Conservation (phyloP, 23 red algal genomes). For the Gracilariopsis chorda region DNA sequence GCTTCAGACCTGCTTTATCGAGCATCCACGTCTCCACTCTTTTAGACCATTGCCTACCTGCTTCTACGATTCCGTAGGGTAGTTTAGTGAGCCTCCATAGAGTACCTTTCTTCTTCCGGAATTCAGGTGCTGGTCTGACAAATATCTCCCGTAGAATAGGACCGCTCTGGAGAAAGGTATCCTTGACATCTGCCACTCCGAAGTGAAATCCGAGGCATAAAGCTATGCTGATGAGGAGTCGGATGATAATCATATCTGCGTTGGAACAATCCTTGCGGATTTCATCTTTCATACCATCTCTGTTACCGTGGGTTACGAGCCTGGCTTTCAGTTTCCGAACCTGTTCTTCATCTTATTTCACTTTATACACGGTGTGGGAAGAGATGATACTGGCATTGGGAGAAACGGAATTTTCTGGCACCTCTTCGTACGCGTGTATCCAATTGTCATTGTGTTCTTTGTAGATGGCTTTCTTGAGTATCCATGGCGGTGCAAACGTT, state of each 20-base stretch:
- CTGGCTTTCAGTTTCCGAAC: not conserved
- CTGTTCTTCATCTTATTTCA: not conserved
- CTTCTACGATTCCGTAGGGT: conserved; percentile 1
- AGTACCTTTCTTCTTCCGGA: no score
- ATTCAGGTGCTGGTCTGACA: not conserved
- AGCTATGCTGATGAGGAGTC: no score
- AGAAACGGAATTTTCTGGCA: not conserved
- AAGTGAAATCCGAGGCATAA: no score
- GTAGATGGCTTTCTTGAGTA: not conserved
- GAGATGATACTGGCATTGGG: not conserved
- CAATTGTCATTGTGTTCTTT: not conserved
- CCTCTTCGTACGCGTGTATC: not conserved
- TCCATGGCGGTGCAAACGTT: no score
- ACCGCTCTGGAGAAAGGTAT: not conserved
- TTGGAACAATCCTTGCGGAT: no score
- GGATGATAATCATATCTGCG: no score
- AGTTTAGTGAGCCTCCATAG: not conserved
- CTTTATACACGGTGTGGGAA: not conserved
- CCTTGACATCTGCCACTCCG: no score
- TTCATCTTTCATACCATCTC: no score
- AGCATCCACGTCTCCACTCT: not conserved
- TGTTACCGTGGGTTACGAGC: not conserved
- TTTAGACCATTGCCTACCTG: not conserved
- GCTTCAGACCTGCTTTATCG: not conserved
- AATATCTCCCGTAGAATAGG: not conserved